These are phyloP conservation scores for Xanthoconium stramineum DNA, from an alignment of 768 basidiomycete genomes.

Conservation along the genomic window DNA sequence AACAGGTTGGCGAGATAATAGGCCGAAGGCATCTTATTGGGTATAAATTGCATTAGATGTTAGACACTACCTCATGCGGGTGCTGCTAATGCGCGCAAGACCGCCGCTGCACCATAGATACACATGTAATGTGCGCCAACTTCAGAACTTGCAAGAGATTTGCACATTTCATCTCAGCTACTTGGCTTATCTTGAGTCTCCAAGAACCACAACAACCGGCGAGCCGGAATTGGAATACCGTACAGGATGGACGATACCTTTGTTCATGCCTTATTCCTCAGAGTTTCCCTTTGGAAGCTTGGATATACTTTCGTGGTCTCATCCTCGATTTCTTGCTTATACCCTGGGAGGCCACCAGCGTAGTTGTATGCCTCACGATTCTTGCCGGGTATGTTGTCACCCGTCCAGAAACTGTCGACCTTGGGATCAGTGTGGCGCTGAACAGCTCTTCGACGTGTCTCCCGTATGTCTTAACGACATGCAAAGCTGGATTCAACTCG, in stretches of 20 bases:
- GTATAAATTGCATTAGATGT: constrained; percentile 59
- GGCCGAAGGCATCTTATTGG: constrained; percentile 78
- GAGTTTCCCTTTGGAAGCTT: background rate
- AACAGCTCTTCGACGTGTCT: background rate
- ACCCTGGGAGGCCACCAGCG: background rate
- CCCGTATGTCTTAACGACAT: background rate
- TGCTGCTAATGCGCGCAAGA: background rate
- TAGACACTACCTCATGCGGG: background rate
- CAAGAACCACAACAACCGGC: too few species aligned
- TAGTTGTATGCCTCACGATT: background rate
- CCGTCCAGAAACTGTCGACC: background rate
- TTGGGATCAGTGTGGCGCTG: background rate
- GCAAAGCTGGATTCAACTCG: background rate
- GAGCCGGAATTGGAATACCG: too few species aligned
- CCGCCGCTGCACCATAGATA: constrained; percentile 9
- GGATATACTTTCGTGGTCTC: background rate
- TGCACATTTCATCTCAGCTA: background rate
- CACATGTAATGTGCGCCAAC: constrained; percentile 4
- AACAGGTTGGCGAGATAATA: constrained; percentile 82
- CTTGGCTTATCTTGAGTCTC: too few species aligned
- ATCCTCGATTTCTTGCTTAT: background rate
- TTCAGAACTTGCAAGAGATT: constrained; percentile 2
- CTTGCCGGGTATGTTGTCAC: background rate
- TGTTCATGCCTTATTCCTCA: too few species aligned
- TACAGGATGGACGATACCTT: too few species aligned